Base-by-base conservation (phyloP, 176 grass and related monocot genomes). In the Elaeis guineensis region DNA sequence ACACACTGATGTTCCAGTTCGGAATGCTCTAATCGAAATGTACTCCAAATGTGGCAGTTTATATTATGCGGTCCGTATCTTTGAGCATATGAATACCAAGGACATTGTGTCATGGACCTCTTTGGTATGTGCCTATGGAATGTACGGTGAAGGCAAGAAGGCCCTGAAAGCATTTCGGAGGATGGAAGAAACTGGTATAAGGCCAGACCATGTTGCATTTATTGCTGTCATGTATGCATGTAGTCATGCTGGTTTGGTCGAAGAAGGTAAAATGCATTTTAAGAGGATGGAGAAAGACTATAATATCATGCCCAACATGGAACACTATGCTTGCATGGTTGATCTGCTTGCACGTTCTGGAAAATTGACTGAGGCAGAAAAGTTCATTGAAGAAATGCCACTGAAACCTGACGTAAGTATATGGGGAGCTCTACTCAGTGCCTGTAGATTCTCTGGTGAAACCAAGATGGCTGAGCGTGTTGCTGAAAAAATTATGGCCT, bases 1-100 rank as follows among this genome's bases (percentile, higher is more conserved):
- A 19, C 19, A 64, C 21, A 6, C 0, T 50, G 62, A 64, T 25
- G 19, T 25, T 15, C 30, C 39, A 6, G 50, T 51, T 64, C 0
- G 19, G 0, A 64, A 64, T 64, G 62, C 62, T 6, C 21, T 64
- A n/a, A 59, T 59, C 17, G 57, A 59, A 17, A 59, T 59, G 57
- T 59, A 29, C 57, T 59, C 57, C 57, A 59, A 28, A 26, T 59
- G 57, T 59, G 57, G 57, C 4, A 29, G 22, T 16, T 59, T 59
- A 59, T 16, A 25, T 16, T 23, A 59, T 59, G 25, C 57, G 5
- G 24, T 59, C 25, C 16, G 15, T 59, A 26, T 25, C 16, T 59
- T 59, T 28, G 22, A 59, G 16, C 57, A 29, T 59, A 59, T 59
- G 57, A 26, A 25, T 23, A 17, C 16, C 57, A 59, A 59, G 16